Conservation (phyloP, 345 rosid genomes). For the Bruguiera gymnorhiza region DNA sequence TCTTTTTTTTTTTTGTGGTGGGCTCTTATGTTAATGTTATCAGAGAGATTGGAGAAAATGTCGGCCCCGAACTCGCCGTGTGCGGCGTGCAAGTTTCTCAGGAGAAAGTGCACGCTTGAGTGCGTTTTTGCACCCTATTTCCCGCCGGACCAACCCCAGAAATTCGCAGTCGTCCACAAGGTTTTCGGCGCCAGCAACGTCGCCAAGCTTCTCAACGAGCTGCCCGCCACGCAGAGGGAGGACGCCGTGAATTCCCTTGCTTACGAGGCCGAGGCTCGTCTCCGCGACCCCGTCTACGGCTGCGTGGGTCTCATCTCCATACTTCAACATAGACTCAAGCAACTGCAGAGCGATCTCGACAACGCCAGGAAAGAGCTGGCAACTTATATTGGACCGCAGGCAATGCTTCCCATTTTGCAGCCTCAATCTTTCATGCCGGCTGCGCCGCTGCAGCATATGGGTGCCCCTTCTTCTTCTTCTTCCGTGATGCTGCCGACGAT, state of each 20-base stretch:
- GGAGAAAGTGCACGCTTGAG: slow-evolving; percentile 7
- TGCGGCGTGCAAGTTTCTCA: not conserved
- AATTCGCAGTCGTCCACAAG: not conserved
- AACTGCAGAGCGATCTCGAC: slow-evolving; percentile 47
- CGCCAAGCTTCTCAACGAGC: slow-evolving; percentile 68
- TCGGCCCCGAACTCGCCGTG: slow-evolving; percentile 1
- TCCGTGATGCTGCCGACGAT: slow-evolving; percentile 45
- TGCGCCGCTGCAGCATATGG: slow-evolving; percentile 36
- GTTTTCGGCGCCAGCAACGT: slow-evolving; percentile 57
- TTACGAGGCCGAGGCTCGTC: slow-evolving; percentile 79
- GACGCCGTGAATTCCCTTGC: slow-evolving; percentile 83
- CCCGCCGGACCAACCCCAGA: slow-evolving; percentile 4
- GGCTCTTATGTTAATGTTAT: no score
- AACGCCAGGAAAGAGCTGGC: slow-evolving; percentile 63
- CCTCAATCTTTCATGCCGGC: slow-evolving; percentile 26
- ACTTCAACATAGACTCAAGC: slow-evolving; percentile 63
- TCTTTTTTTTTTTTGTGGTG: not conserved
- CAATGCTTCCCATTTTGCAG: slow-evolving; percentile 46
- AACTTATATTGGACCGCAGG: slow-evolving; percentile 46
- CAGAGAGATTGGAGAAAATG: not conserved
- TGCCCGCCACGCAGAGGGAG: slow-evolving; percentile 47
- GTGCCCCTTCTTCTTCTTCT: slow-evolving; percentile 28
- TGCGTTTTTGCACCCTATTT: slow-evolving; percentile 6
- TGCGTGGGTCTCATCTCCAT: slow-evolving; percentile 73
- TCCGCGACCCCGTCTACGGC: slow-evolving; percentile 81